Evolutionary conservation across 805 yeast species (phyloP).

Genomic region (Schwanniomyces pseudopolymorphus): DNA sequence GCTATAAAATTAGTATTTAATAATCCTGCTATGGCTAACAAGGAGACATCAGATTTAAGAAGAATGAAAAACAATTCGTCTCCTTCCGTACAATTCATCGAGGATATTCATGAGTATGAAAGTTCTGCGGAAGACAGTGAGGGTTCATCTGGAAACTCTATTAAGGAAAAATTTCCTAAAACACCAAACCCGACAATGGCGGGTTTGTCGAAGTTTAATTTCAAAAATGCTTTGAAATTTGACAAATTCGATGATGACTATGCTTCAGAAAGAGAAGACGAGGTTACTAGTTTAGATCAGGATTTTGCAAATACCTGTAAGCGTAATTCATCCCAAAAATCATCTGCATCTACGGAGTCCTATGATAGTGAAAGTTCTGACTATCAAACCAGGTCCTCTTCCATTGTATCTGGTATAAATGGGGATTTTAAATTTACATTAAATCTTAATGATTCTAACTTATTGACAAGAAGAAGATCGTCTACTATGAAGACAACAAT

Average conservation of each 20-base stretch:
- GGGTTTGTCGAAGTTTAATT: conserved; percentile 26
- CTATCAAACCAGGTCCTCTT: conserved; percentile 38
- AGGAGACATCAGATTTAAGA: conserved; percentile 1
- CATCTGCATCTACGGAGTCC: conserved; percentile 14
- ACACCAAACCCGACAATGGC: conserved; percentile 37
- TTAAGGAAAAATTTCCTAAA: conserved; percentile 39
- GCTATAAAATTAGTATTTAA: conserved; percentile 44
- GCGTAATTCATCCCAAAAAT: conserved; percentile 9
- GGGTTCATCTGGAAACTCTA: conserved; percentile 23
- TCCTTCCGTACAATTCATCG: conserved; percentile 20
- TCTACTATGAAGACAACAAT: conserved; percentile 15
- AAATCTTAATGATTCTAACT: conserved; percentile 61
- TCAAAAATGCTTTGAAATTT: conserved; percentile 30
- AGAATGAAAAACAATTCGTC: background rate
- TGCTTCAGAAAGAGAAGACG: conserved; percentile 20
- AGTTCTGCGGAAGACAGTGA: conserved; percentile 23
- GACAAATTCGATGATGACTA: conserved; percentile 25
- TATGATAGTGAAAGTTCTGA: conserved; percentile 24
- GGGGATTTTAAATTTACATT: conserved; percentile 54
- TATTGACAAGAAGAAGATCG: conserved; percentile 55
- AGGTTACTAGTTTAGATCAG: conserved; percentile 19
- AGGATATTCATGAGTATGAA: conserved; percentile 17
- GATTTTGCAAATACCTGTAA: background rate
- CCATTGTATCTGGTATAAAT: conserved; percentile 37
- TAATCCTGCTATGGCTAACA: conserved; percentile 41